phyloP scores from a whole-genome alignment of 164 flowering plant species.

The Stephania cephalantha region DNA sequence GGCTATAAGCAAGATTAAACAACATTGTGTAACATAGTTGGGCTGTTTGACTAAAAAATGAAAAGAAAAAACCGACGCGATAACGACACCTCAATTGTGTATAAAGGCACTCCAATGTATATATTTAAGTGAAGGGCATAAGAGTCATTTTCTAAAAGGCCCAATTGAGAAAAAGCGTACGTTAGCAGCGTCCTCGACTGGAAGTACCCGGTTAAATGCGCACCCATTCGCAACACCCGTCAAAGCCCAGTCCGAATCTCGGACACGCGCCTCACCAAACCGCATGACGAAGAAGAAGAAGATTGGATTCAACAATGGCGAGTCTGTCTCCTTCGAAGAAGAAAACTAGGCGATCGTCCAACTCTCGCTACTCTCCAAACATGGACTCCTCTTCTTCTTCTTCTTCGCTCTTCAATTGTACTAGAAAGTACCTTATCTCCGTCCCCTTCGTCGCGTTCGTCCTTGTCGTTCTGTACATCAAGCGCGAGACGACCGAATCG shows the following conservation, averaged over 20 bases:
- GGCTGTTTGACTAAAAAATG: no score
- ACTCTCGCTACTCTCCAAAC: background rate
- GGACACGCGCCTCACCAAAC: background rate
- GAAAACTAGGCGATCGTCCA: conserved; percentile 8
- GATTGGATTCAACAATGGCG: conserved; percentile 3
- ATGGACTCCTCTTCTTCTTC: conserved; percentile 12
- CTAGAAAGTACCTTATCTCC: background rate
- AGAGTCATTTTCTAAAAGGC: no score
- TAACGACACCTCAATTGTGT: no score
- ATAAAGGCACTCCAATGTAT: no score
- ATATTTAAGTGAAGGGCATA: no score
- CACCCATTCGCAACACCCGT: background rate
- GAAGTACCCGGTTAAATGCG: conserved; percentile 1
- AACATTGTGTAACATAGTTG: no score
- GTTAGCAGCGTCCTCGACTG: no score
- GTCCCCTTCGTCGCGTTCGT: conserved; percentile 5
- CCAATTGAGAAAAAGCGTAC: no score
- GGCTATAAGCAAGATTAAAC: no score
- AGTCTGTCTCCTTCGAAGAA: conserved; percentile 10
- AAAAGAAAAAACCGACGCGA: no score
- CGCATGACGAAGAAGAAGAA: background rate
- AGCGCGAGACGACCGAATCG: background rate
- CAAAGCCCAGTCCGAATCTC: background rate
- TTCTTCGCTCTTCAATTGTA: background rate
- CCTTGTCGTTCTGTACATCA: conserved; percentile 11